Evolutionary conservation across 2,329 filamentous ascomycete species (phyloP), one percentile per base, ranked within the genome.

Genomic region (Fusarium sp.): DNA sequence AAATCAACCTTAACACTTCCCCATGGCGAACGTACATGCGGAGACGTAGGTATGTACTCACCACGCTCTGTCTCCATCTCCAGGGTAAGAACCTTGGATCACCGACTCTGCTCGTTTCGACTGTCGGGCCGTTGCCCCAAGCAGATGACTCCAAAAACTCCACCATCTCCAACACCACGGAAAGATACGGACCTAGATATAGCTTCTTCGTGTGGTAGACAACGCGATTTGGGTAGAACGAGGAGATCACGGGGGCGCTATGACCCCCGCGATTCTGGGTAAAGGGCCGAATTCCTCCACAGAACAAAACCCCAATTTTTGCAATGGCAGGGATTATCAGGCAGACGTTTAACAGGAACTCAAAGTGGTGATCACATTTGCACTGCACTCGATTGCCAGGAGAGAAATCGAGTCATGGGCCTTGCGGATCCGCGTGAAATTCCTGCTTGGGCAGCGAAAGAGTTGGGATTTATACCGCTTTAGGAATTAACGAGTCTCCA

Each of bases 181-280:
- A 52, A 70, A 52, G 59, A 70, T 39, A 69, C 66, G 66, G 66
- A 39, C 49, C 28, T 52, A 8, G 39, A 4, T 31, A 57, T 38
- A 26, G 26, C 51, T 35, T 65, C 42, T n/a, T 35, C 36, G 57
- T 66, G 64, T 65, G 59, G 52, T 49, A 41, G 63, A 52, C 42
- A 47, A 47, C 57, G 26, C 28, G 38, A 42, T 63, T 51, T 45
- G 66, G 31, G 33, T 20, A 70, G 45, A 48, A 68, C 56, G 63
- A 68, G 55, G 33, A 69, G 41, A 66, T 70, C 67, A 70, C 67
- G 66, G 67, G 67, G 63, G 20, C 63, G 63, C 63, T 59, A 36
- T 52, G 67, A 70, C 67, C 67, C 67, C 66, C 66, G 67, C 67
- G 67, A 70, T 70, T 49, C 66, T 70, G 66, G 67, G 66, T 70